phyloP scores from a whole-genome alignment of 129 eudicot genomes.

The Kitagawia praeruptora region DNA sequence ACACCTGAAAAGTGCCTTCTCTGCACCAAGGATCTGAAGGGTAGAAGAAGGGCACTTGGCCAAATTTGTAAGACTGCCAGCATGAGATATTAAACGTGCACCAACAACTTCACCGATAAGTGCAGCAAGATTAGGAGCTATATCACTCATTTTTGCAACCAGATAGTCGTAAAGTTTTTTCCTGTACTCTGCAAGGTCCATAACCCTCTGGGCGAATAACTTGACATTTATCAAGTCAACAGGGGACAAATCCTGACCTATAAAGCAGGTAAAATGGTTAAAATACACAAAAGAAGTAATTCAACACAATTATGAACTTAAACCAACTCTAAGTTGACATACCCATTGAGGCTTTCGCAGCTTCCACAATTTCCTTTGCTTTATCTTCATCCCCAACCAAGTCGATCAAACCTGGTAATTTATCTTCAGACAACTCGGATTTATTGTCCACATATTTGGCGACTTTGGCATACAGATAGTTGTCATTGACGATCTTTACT shows the following conservation, averaged over 20 bases:
- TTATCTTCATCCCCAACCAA: slow-evolving; percentile 90
- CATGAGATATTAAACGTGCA: slow-evolving; percentile 92
- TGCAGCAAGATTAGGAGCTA: slow-evolving; percentile 95
- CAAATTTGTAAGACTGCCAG: slow-evolving; percentile 90
- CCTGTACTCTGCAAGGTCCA: slow-evolving; percentile 88
- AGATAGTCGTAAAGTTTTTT: slow-evolving; percentile 82
- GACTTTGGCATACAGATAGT: slow-evolving; percentile 82
- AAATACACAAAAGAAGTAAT: background rate
- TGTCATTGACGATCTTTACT: slow-evolving; percentile 86
- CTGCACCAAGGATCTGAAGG: slow-evolving; percentile 96
- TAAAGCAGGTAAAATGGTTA: slow-evolving; percentile 1
- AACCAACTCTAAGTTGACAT: slow-evolving; percentile 3
- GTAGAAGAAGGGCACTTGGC: slow-evolving; percentile 98
- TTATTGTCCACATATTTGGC: slow-evolving; percentile 77
- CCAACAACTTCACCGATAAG: slow-evolving; percentile 95
- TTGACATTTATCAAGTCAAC: slow-evolving; percentile 81
- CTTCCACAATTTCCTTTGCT: slow-evolving; percentile 94
- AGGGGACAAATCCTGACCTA: slow-evolving; percentile 85
- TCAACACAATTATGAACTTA: background rate
- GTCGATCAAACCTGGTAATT: slow-evolving; percentile 53
- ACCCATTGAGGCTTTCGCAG: slow-evolving; percentile 99
- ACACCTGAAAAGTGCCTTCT: slow-evolving; percentile 47
- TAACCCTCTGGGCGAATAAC: slow-evolving; percentile 83
- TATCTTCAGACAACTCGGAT: slow-evolving; percentile 66
- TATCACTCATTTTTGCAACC: slow-evolving; percentile 85